Evolutionary conservation across 257 asterid species (phyloP).

Genomic region (Schizonepeta tenuifolia): DNA sequence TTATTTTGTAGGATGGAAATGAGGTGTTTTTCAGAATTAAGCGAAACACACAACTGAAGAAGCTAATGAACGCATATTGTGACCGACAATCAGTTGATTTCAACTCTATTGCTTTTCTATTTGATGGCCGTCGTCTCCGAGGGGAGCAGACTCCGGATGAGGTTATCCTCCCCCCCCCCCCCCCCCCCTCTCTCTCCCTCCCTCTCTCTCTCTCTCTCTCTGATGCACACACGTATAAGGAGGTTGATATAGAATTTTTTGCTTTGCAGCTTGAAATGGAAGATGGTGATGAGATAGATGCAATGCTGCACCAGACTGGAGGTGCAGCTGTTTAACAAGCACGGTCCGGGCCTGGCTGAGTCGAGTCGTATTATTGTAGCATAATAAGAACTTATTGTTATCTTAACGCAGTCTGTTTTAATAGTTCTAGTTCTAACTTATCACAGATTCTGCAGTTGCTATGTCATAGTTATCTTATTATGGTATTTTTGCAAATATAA

Average conservation of each 20-base stretch:
- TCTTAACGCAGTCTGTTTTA: not conserved
- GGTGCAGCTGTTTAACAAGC: constrained; percentile 24
- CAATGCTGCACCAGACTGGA: constrained; percentile 60
- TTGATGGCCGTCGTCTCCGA: constrained; percentile 61
- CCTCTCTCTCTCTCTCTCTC: not conserved
- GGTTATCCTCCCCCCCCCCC: constrained; percentile 34
- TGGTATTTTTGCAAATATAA: too few species aligned
- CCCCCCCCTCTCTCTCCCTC: too few species aligned
- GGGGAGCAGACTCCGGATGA: constrained; percentile 61
- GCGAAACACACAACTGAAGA: constrained; percentile 71
- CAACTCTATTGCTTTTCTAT: constrained; percentile 61
- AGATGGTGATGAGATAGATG: constrained; percentile 59
- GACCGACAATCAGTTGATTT: constrained; percentile 63
- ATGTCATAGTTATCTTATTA: not conserved
- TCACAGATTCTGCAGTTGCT: not conserved
- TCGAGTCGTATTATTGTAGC: not conserved
- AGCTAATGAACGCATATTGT: constrained; percentile 77
- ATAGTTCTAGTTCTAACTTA: not conserved
- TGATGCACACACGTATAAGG: too few species aligned
- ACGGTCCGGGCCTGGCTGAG: too few species aligned
- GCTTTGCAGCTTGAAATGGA: constrained; percentile 50
- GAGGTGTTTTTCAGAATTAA: constrained; percentile 69
- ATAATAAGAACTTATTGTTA: not conserved
- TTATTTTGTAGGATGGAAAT: constrained; percentile 46
- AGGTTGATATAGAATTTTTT: not conserved